Percentiles rank a stretch among this genome's conserved stretches.
phyloP scores from a whole-genome alignment of 169 alveolate species.

The Theileria parva region DNA sequence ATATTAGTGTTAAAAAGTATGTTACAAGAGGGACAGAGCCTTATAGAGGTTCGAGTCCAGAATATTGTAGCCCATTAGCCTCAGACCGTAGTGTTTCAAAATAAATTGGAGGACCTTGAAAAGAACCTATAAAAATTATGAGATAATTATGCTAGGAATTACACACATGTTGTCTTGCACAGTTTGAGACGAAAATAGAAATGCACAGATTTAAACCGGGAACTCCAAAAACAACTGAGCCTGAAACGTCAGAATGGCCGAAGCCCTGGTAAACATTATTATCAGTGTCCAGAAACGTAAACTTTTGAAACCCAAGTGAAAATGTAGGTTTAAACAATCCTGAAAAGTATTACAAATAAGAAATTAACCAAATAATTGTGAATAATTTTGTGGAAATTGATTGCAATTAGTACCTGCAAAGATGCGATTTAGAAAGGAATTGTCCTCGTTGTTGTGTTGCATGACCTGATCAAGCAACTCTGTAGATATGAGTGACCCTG shows the following conservation, averaged over 20 bases:
- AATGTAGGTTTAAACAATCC: slow-evolving; percentile 46
- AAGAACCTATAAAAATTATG: slow-evolving; percentile 15
- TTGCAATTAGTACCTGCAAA: slow-evolving; percentile 1
- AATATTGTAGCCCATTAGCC: slow-evolving; percentile 19
- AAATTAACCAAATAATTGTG: not conserved
- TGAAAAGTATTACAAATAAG: not conserved
- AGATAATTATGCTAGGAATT: too few relatives aligned
- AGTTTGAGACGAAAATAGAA: slow-evolving; percentile 34
- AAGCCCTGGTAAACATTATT: slow-evolving; percentile 31
- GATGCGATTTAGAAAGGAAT: slow-evolving; percentile 21
- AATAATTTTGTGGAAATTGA: not conserved
- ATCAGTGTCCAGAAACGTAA: slow-evolving; percentile 17
- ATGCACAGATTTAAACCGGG: slow-evolving; percentile 50
- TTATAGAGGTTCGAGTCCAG: slow-evolving; percentile 17
- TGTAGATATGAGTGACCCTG: slow-evolving; percentile 27
- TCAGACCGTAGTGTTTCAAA: slow-evolving; percentile 57
- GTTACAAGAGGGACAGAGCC: slow-evolving; percentile 39
- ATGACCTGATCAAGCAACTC: slow-evolving; percentile 26
- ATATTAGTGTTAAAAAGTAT: too few relatives aligned
- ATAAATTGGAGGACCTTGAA: slow-evolving; percentile 29
- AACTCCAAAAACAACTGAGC: slow-evolving; percentile 49
- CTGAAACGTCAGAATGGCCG: slow-evolving; percentile 59
- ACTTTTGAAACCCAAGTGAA: slow-evolving; percentile 62
- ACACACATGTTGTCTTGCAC: slow-evolving; percentile 9
- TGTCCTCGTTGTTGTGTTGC: slow-evolving; percentile 30